phyloP scores from a whole-genome alignment of 257 asterid species.

The Catharanthus roseus region DNA sequence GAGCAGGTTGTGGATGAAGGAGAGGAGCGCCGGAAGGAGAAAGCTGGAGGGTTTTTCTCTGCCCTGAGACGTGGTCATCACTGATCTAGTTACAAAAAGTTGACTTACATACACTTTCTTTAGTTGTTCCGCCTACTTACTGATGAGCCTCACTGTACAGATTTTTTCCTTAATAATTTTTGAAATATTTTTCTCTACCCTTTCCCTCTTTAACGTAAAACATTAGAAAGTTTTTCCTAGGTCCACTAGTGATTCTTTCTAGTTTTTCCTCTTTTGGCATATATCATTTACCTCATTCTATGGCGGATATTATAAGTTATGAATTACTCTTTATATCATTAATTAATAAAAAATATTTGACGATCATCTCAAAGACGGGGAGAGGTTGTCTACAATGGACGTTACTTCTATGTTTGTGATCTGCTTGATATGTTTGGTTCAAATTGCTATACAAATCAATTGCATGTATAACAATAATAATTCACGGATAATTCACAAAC shows the following conservation, averaged over 20 bases:
- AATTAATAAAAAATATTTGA: neutral
- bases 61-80: conserved; percentile 70
- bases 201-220: neutral
- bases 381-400: neutral
- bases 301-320: neutral
- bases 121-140: neutral
- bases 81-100: conserved; percentile 16
- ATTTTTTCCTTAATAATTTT: neutral
- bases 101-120: neutral
- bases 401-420: neutral
- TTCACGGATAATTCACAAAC: too few relatives aligned
- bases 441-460: too few relatives aligned
- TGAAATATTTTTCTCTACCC: neutral
- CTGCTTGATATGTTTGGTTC: neutral
- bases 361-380: neutral
- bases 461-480: too few relatives aligned
- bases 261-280: neutral
- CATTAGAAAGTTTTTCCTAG: neutral
- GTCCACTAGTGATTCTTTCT: neutral
- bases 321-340: neutral
- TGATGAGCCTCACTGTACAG: conserved; percentile 5
- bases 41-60: conserved; percentile 81
- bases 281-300: neutral
- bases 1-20: conserved; percentile 74
- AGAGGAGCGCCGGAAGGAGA: conserved; percentile 67